These are phyloP conservation scores for Paramyrothecium sp. DNA, from an alignment of 2,329 filamentous ascomycete genomes.

Conservation along the genomic window DNA sequence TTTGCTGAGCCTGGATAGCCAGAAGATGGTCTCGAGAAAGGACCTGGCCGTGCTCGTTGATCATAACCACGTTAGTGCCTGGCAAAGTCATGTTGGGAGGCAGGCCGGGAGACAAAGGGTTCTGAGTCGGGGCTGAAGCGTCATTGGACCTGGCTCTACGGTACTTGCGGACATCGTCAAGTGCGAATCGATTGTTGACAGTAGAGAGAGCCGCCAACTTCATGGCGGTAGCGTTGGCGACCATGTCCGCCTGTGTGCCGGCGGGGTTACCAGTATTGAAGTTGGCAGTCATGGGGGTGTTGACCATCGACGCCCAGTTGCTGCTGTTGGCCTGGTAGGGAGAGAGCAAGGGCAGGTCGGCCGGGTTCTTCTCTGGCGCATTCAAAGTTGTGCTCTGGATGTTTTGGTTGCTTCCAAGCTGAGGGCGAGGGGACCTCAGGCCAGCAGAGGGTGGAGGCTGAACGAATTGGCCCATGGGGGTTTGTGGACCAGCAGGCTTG, in stretches of 20 bases:
- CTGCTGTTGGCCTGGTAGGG: constrained; percentile 78
- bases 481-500: constrained; percentile 76
- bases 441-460: constrained; percentile 73
- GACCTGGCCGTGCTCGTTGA: constrained; percentile 89
- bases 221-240: constrained; percentile 98
- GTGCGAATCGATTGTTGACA: constrained; percentile 94
- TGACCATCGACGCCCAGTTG: constrained; percentile 98
- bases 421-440: constrained; percentile 77
- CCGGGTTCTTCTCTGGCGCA: constrained; percentile 61
- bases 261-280: constrained; percentile 61
- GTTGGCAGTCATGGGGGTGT: constrained; percentile 90
- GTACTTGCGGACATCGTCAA: constrained; percentile 96
- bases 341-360: constrained; percentile 82
- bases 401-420: constrained; percentile 63
- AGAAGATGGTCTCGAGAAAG: constrained; percentile 83
- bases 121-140: constrained; percentile 61
- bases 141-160: constrained; percentile 89
- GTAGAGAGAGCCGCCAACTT: constrained; percentile 95
- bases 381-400: constrained; percentile 83
- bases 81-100: constrained; percentile 59
- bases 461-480: constrained; percentile 92
- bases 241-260: constrained; percentile 86
- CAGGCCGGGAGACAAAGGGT: constrained; percentile 65
- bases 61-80: constrained; percentile 83
- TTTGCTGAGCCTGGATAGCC: constrained; percentile 70